Evolutionary conservation across 305 asterid species (phyloP).

Genomic region (Fraxinus angustifolia): DNA sequence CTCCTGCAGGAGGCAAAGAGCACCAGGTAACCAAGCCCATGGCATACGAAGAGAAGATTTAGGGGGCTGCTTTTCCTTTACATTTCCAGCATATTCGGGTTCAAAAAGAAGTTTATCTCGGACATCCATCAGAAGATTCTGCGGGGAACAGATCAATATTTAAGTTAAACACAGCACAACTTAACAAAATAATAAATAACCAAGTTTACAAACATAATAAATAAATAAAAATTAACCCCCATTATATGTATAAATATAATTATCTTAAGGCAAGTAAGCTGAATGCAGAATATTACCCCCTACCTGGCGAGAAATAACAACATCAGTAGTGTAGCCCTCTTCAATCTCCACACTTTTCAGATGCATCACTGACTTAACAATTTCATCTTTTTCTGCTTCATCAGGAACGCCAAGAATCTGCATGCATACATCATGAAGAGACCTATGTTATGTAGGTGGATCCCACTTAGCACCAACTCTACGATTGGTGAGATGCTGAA

Average conservation of each 20-base stretch:
- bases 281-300: conserved; percentile 15
- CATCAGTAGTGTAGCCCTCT: conserved; percentile 93
- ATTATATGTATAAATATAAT: neutral
- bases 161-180: conserved; percentile 16
- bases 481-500: neutral
- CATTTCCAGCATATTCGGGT: conserved; percentile 88
- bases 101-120: conserved; percentile 97
- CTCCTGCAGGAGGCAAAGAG: conserved; percentile 98
- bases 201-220: neutral
- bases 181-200: conserved; percentile 13
- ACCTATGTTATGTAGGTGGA: conserved; percentile 9
- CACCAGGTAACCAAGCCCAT: conserved; percentile 94
- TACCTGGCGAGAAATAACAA: conserved; percentile 83
- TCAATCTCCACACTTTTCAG: conserved; percentile 81
- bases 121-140: conserved; percentile 87
- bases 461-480: conserved; percentile 3
- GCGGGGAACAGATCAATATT: conserved; percentile 22
- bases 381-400: conserved; percentile 94
- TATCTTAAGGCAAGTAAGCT: conserved; percentile 18
- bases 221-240: neutral
- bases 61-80: conserved; percentile 79
- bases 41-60: conserved; percentile 80
- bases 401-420: conserved; percentile 89
- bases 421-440: conserved; percentile 23
- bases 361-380: conserved; percentile 85